phyloP scores from a whole-genome alignment of 345 rosid species.

The Gossypium sturtianum region DNA sequence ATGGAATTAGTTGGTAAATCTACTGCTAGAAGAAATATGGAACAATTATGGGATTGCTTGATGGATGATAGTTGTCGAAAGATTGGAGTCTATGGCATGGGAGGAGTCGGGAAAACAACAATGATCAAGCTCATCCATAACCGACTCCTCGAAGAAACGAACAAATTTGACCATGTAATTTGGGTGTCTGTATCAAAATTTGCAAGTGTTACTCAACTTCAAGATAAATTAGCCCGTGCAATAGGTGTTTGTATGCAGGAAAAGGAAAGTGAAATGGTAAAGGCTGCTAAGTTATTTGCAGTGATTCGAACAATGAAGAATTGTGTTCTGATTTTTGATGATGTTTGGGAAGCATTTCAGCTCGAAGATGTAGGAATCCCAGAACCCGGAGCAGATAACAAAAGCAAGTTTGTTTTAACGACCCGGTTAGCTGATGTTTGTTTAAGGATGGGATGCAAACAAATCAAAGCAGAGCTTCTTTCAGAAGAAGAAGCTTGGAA shows the following conservation, averaged over 20 bases:
- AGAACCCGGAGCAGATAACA: background rate
- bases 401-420: conserved; percentile 9
- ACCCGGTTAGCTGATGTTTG: background rate
- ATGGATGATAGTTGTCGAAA: background rate
- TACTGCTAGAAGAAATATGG: background rate
- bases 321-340: conserved; percentile 5
- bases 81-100: conserved; percentile 10
- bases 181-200: background rate
- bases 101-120: conserved; percentile 9
- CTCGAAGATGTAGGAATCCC: conserved; percentile 11
- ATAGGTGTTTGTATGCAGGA: background rate
- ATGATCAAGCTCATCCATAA: background rate
- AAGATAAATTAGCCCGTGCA: background rate
- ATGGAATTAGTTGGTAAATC: background rate
- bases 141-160: background rate
- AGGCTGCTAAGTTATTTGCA: background rate
- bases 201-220: background rate
- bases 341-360: background rate
- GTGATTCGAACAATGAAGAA: background rate
- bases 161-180: conserved; percentile 1
- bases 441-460: background rate
- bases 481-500: conserved; percentile 6
- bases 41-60: conserved; percentile 5
- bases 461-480: background rate
- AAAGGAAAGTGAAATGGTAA: background rate